Conservation (phyloP, 495 filamentous ascomycete genomes). For the Penicillium longicatenatum region DNA sequence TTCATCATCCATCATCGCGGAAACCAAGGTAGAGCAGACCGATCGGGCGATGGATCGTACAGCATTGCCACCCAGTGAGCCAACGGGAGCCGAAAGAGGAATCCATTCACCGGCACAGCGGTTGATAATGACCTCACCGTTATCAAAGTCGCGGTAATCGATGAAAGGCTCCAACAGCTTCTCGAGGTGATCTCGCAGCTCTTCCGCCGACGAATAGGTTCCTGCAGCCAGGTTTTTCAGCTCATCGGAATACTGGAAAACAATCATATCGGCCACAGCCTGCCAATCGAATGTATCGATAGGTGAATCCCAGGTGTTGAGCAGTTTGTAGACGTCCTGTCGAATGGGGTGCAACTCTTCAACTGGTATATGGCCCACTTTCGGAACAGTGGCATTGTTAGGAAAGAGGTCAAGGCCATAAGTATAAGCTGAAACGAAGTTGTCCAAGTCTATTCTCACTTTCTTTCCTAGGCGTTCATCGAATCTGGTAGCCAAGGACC, state of each 20-base stretch:
- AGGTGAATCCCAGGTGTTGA: slow-evolving; percentile 28
- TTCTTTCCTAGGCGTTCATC: slow-evolving; percentile 55
- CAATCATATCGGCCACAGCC: slow-evolving; percentile 59
- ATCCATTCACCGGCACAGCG: slow-evolving; percentile 9
- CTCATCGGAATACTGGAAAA: slow-evolving; percentile 56
- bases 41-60: slow-evolving; percentile 3
- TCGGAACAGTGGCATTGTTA: slow-evolving; percentile 38
- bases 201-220: slow-evolving; percentile 30
- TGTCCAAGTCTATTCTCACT: slow-evolving; percentile 58
- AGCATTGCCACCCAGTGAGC: slow-evolving; percentile 5
- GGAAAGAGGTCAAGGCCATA: slow-evolving; percentile 56
- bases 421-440: slow-evolving; percentile 60
- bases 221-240: slow-evolving; percentile 50
- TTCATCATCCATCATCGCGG: slow-evolving; percentile 1
- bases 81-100: slow-evolving; percentile 6
- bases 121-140: background rate
- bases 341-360: slow-evolving; percentile 44
- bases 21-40: slow-evolving; percentile 8
- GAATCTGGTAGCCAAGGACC: slow-evolving; percentile 55
- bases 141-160: slow-evolving; percentile 33
- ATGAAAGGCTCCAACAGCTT: slow-evolving; percentile 52
- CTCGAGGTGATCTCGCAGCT: slow-evolving; percentile 47
- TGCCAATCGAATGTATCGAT: slow-evolving; percentile 56
- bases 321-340: slow-evolving; percentile 41
- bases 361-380: slow-evolving; percentile 40